Percentiles rank a stretch among this genome's conserved stretches.
Evolutionary conservation across 306 rosid species (phyloP).

Genomic region (Pyrus communis): DNA sequence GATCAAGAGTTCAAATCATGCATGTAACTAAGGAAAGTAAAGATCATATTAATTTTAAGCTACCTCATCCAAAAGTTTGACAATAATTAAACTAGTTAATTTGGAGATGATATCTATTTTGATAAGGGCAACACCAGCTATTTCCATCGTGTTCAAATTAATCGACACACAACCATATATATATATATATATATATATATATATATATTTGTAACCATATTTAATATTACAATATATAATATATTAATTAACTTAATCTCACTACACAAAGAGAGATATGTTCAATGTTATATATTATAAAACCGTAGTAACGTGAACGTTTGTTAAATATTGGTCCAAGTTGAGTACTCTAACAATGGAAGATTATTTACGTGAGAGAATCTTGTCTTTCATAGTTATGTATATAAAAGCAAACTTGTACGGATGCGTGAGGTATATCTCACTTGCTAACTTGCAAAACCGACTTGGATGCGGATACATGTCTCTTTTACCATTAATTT

Average conservation of each 20-base stretch:
- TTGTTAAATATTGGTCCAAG: not conserved
- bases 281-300: too few relatives aligned
- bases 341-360: not conserved
- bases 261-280: not conserved
- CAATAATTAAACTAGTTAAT: not conserved
- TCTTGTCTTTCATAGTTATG: not conserved
- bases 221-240: too few relatives aligned
- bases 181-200: too few relatives aligned
- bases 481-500: constrained; percentile 1
- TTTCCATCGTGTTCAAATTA: not conserved
- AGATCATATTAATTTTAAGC: not conserved
- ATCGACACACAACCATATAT: not conserved
- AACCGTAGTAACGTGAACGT: not conserved
- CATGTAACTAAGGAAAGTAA: not conserved
- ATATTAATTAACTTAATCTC: too few relatives aligned
- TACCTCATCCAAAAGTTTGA: not conserved
- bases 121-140: not conserved
- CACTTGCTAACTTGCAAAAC: not conserved
- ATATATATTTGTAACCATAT: too few relatives aligned
- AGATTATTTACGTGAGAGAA: not conserved
- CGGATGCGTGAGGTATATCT: not conserved
- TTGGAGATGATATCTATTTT: not conserved
- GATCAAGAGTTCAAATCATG: not conserved
- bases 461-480: not conserved
- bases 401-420: not conserved